Evolutionary conservation across 257 asterid species (phyloP).

Genomic region (Plantago elongata): DNA sequence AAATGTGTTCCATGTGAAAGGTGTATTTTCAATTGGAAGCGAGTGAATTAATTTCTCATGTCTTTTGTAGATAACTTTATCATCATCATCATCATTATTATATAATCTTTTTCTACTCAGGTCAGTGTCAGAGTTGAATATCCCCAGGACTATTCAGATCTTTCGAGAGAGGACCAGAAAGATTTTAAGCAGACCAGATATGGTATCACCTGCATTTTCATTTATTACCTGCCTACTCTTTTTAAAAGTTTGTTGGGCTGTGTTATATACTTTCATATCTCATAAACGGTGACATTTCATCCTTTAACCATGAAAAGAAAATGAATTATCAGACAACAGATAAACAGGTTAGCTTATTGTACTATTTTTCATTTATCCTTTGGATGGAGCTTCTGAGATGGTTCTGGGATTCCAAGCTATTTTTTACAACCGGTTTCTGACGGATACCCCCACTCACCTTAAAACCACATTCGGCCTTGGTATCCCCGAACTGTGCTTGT

Average conservation of each 20-base stretch:
- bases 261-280: not conserved
- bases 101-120: slow-evolving; percentile 34
- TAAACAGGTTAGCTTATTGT: no score
- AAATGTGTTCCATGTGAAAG: slow-evolving; percentile 14
- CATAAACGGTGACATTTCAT: no score
- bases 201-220: slow-evolving; percentile 43
- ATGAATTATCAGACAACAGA: no score
- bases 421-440: no score
- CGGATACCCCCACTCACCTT: no score
- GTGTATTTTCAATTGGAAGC: slow-evolving; percentile 11
- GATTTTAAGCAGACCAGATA: slow-evolving; percentile 95
- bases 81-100: not conserved
- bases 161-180: slow-evolving; percentile 89
- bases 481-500: no score
- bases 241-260: slow-evolving; percentile 10
- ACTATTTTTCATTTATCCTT: no score
- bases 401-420: no score
- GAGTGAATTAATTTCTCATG: slow-evolving; percentile 4
- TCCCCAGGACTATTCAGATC: slow-evolving; percentile 79
- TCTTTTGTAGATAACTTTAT: not conserved
- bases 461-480: no score
- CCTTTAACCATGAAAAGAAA: no score
- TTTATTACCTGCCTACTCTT: slow-evolving; percentile 16
- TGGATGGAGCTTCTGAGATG: no score
- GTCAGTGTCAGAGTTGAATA: slow-evolving; percentile 80